Conservation (phyloP, 371 early-diverging fungal genomes). For the Mucor saturninus region DNA sequence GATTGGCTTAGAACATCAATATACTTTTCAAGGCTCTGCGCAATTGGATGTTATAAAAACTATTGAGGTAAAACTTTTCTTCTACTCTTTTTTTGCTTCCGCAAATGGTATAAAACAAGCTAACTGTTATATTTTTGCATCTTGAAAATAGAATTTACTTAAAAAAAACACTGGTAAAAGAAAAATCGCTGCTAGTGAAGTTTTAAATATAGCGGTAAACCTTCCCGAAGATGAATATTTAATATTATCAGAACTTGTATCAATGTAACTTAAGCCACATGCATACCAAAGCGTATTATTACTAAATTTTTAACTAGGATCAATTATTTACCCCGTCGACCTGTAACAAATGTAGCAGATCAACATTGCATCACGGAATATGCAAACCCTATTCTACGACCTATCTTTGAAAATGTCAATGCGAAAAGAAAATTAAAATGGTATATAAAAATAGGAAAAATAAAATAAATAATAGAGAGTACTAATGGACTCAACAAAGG, state of each 20-base stretch:
- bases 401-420: conserved; percentile 5
- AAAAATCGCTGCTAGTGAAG: neutral
- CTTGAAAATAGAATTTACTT: neutral
- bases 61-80: neutral
- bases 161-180: neutral
- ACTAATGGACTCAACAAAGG: neutral
- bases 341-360: neutral
- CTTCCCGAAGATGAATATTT: conserved; percentile 6
- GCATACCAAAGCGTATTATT: neutral
- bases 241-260: neutral
- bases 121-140: no score
- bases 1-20: neutral
- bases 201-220: neutral
- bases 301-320: neutral
- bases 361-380: neutral
- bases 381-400: neutral
- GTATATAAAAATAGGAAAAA: neutral
- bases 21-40: neutral
- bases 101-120: no score
- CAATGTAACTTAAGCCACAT: neutral
- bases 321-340: neutral
- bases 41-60: neutral
- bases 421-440: conserved; percentile 3
- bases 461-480: neutral
- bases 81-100: neutral